phyloP scores from a whole-genome alignment of 2,329 filamentous ascomycete species.

The Coniella vitis region DNA sequence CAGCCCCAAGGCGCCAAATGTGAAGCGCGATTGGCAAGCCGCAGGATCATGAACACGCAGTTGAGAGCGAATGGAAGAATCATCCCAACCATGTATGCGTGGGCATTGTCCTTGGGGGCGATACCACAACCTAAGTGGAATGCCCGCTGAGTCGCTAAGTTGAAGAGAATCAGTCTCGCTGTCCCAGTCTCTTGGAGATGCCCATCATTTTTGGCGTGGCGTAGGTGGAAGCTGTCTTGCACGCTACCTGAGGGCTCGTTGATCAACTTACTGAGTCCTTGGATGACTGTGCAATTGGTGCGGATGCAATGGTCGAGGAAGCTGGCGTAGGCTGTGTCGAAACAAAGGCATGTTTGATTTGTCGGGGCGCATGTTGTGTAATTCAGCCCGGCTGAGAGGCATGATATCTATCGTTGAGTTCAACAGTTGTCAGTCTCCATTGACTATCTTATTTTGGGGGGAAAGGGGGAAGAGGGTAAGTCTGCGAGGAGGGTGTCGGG shows the following conservation, averaged over 20 bases:
- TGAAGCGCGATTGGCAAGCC: not conserved
- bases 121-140: not conserved
- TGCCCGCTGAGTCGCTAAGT: not conserved
- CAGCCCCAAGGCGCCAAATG: not conserved
- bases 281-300: slow-evolving; percentile 1
- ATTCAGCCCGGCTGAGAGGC: not conserved
- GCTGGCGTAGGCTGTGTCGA: not conserved
- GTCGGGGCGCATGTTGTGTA: slow-evolving; percentile 1
- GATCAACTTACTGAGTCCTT: slow-evolving; percentile 2
- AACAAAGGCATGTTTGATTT: slow-evolving; percentile 6
- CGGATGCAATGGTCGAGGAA: not conserved
- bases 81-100: not conserved
- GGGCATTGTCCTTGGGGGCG: not conserved
- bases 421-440: too few relatives aligned
- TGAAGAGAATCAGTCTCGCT: not conserved
- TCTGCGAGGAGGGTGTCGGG: not conserved
- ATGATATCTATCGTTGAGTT: not conserved
- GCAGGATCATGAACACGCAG: not conserved
- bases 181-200: too few relatives aligned
- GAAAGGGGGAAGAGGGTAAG: slow-evolving; percentile 9
- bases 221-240: too few relatives aligned
- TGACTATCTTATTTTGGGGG: too few relatives aligned
- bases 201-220: too few relatives aligned
- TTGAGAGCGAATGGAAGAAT: not conserved
- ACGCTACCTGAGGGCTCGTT: too few relatives aligned